Base-by-base conservation (phyloP, 495 filamentous ascomycete genomes). In the Lasiosphaeris hirsuta region DNA sequence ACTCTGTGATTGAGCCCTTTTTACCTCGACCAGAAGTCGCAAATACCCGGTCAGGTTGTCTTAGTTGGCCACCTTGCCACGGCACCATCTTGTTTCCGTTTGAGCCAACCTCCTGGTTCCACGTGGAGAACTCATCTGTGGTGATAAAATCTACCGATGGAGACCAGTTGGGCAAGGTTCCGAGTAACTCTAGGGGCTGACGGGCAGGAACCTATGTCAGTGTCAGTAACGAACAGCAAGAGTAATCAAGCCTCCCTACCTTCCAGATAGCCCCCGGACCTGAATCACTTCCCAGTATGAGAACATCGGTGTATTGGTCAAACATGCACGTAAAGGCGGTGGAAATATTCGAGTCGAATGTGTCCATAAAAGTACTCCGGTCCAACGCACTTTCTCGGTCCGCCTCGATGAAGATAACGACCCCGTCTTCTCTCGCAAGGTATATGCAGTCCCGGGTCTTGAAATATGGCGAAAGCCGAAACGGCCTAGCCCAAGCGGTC, bases 211-310 rank as follows among this genome's bases (percentile, higher is more conserved):
- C 61, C 77, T 78, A 40, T 14, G 37, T 37, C 1, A 33, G 43
- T 17, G 43, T 72, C 47, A 74, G 68, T 11, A 11, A n/a, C 5
- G 1, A 7, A 42, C 39, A 15, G 8, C 33, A 35, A 37, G n/a
- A 3, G 19, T n/a, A 30, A 44, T 15, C 23, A 11, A 19, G 4
- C 10, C 19, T 15, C 5, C 84, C 73, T 69, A 89, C 86, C 60
- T 83, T 74, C 77, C 88, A 95, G 10, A 92, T 78, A 0, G 86
- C 86, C 7, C 93, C 94, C 60, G 86, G 78, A n/a, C 91, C 88
- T 45, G 85, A 85, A 51, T 87, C 85, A n/a, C 94, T 90, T 13
- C 86, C 89, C 6, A 88, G 82, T 15, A 96, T 73, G 41, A 97
- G 78, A 39, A 95, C 74, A 66, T 97, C 93, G 18, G 84, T 84